phyloP scores from a whole-genome alignment of 192 early-diverging fungal genomes.

The Dissophora ornata region DNA sequence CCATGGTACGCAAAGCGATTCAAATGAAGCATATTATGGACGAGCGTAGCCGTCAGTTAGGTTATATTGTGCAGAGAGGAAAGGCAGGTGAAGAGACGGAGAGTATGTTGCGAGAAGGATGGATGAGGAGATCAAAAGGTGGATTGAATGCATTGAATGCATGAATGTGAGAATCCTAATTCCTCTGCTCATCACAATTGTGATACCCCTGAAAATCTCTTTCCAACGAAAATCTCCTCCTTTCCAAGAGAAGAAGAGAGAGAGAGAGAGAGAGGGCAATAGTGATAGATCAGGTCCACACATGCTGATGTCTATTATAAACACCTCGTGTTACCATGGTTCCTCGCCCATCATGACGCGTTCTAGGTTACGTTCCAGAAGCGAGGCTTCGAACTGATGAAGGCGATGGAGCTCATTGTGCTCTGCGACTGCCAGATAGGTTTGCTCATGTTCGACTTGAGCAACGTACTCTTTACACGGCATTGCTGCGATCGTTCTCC shows the following conservation, averaged over 20 bases:
- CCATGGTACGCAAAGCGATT: slow-evolving; percentile 96
- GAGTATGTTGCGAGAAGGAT: neutral
- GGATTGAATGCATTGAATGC: no score
- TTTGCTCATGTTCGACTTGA: slow-evolving; percentile 92
- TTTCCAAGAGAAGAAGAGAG: slow-evolving; percentile 16
- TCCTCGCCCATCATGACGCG: no score
- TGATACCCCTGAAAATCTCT: slow-evolving; percentile 3
- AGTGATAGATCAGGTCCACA: no score
- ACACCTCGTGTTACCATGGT: no score
- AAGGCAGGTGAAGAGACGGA: slow-evolving; percentile 2
- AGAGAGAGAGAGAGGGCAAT: no score
- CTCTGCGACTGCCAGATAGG: slow-evolving; percentile 97
- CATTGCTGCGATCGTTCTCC: slow-evolving; percentile 91
- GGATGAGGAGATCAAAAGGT: neutral
- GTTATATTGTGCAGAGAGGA: neutral
- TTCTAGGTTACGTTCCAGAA: slow-evolving; percentile 92
- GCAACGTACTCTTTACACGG: slow-evolving; percentile 91
- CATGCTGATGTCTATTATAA: no score
- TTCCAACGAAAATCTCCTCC: slow-evolving; percentile 12
- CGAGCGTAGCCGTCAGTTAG: slow-evolving; percentile 91
- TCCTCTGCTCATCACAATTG: slow-evolving; percentile 6
- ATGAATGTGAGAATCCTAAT: no score
- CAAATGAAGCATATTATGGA: slow-evolving; percentile 90
- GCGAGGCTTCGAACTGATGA: slow-evolving; percentile 94
- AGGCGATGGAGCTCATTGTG: slow-evolving; percentile 94